A percentile compares a stretch with the other conserved stretches of the same genome.
These are phyloP conservation scores for Centaurea solstitialis DNA, from an alignment of 129 eudicot species.

Conservation along the genomic window DNA sequence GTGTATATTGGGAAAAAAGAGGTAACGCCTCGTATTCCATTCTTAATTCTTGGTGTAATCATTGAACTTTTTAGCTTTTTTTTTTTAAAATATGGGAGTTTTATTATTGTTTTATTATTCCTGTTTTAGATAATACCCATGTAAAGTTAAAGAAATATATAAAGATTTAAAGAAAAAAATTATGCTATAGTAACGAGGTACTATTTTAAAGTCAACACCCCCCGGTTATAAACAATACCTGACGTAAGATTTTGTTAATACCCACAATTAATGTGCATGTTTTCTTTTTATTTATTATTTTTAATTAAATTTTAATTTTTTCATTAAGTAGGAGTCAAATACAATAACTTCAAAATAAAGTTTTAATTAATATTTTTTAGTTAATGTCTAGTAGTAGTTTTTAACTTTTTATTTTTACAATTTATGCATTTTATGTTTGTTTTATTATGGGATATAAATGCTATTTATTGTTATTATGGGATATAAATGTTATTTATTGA, in stretches of 20 bases:
- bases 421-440: background rate
- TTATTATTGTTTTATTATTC: constrained; percentile 3
- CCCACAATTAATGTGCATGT: background rate
- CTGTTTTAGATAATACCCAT: constrained; percentile 19
- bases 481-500: no score
- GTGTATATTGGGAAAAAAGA: constrained; percentile 9
- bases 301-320: no score
- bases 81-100: constrained; percentile 5
- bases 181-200: constrained; percentile 21
- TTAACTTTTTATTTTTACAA: background rate
- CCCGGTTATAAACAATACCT: constrained; percentile 16
- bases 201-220: constrained; percentile 35
- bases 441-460: background rate
- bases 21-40: constrained; percentile 40
- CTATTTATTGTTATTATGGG: background rate
- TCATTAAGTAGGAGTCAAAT: no score
- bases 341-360: no score
- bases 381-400: no score
- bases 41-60: constrained; percentile 27
- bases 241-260: constrained; percentile 22
- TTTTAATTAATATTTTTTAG: no score
- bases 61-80: constrained; percentile 16
- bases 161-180: background rate
- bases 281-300: background rate
- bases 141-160: background rate